phyloP scores from a whole-genome alignment of 1,284 basidiomycete genomes.

The Schizophyllum commune region DNA sequence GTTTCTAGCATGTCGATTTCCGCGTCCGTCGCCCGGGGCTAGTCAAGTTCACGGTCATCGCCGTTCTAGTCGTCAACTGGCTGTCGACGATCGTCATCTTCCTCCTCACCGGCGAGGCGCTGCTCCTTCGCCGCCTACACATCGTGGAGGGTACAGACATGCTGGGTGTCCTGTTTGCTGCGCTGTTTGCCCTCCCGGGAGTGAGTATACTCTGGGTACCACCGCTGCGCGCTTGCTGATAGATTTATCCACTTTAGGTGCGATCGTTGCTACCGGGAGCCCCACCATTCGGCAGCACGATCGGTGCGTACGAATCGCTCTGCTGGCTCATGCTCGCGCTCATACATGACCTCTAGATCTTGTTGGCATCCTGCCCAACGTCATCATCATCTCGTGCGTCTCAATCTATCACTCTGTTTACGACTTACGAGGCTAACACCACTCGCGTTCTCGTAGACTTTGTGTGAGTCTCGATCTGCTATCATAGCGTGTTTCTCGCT shows the following conservation, averaged over 20 bases:
- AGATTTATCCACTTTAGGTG: background rate
- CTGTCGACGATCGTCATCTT: conserved; percentile 1
- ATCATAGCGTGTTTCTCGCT: background rate
- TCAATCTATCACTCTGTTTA: background rate
- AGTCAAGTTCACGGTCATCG: background rate
- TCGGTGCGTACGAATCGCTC: background rate
- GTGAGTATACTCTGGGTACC: background rate
- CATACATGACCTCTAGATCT: background rate
- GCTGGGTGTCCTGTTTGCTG: background rate
- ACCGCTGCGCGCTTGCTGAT: background rate
- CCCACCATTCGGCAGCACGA: background rate
- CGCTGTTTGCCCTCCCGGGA: background rate
- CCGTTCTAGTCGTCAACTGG: background rate
- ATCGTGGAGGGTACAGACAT: background rate
- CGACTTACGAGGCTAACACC: background rate
- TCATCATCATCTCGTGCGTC: background rate
- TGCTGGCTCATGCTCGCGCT: background rate
- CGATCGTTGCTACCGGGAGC: background rate
- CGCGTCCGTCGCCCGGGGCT: background rate
- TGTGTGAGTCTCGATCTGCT: background rate
- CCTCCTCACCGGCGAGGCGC: background rate
- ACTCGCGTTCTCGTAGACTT: background rate
- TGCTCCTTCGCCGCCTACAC: background rate
- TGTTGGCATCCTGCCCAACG: background rate
- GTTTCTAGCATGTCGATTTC: background rate